phyloP scores from a whole-genome alignment of 768 basidiomycete genomes.

The Mycena amicta region DNA sequence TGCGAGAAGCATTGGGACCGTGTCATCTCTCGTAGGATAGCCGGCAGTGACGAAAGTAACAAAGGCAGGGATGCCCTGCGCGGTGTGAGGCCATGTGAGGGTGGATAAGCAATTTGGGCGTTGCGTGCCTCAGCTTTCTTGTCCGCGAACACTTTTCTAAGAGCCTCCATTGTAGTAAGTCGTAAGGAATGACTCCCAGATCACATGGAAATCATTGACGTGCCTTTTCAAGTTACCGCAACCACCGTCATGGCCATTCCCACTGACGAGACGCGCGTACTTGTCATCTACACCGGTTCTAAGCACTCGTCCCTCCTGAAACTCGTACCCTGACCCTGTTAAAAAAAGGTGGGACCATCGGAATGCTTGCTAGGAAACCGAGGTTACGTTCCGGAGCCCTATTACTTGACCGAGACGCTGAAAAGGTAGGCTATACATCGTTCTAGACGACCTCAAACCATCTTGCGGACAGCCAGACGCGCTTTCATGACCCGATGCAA shows the following conservation, averaged over 20 bases:
- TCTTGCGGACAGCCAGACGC: slow-evolving; percentile 61
- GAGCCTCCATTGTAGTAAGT: slow-evolving; percentile 58
- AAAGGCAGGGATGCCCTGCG: slow-evolving; percentile 60
- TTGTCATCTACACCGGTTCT: slow-evolving; percentile 89
- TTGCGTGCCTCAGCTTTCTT: slow-evolving; percentile 56
- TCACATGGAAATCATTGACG: slow-evolving; percentile 19
- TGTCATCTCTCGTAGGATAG: slow-evolving; percentile 77
- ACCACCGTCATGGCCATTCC: too few relatives aligned
- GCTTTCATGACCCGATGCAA: slow-evolving; percentile 90
- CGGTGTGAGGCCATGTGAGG: background rate
- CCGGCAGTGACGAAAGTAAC: slow-evolving; percentile 95
- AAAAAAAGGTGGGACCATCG: slow-evolving; percentile 89
- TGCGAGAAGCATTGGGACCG: slow-evolving; percentile 85
- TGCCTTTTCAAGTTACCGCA: slow-evolving; percentile 9
- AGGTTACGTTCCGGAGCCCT: slow-evolving; percentile 82
- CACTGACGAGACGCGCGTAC: slow-evolving; percentile 78
- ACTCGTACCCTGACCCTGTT: too few relatives aligned
- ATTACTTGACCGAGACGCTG: slow-evolving; percentile 84
- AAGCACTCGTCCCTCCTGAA: too few relatives aligned
- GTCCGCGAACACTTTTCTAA: slow-evolving; percentile 69
- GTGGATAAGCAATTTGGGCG: background rate
- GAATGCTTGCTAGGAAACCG: slow-evolving; percentile 79
- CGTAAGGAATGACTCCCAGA: too few relatives aligned
- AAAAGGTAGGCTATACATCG: slow-evolving; percentile 13
- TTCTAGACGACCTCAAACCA: background rate